Evolutionary conservation across 306 rosid species (phyloP).

Genomic region (Trifolium dubium): DNA sequence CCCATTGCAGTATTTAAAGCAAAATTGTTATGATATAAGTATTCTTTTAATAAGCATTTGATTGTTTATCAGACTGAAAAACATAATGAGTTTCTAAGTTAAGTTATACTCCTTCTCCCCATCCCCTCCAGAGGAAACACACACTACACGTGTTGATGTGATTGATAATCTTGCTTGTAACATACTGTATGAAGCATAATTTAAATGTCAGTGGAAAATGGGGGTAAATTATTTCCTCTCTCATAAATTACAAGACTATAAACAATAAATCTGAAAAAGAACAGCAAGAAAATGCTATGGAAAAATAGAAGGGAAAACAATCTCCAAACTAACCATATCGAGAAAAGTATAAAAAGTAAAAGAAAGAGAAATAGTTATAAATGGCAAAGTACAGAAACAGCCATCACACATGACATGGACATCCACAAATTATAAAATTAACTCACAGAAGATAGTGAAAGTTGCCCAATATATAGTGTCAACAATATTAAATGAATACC

Average conservation of each 20-base stretch:
- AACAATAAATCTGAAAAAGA: not conserved
- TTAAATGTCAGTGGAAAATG: not conserved
- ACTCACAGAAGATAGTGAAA: slow-evolving; percentile 20
- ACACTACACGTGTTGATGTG: not conserved
- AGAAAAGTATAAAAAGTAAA: not conserved
- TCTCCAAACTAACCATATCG: not conserved
- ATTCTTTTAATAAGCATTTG: slow-evolving; percentile 2
- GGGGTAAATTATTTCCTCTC: slow-evolving; percentile 5
- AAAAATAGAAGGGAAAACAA: not conserved
- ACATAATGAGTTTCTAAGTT: not conserved
- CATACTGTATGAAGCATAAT: not conserved
- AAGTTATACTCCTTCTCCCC: slow-evolving; percentile 6
- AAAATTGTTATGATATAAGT: not conserved
- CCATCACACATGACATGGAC: not conserved
- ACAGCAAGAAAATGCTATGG: not conserved
- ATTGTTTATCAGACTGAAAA: not conserved
- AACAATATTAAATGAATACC: slow-evolving; percentile 59
- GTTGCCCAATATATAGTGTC: slow-evolving; percentile 19
- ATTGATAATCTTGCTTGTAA: not conserved
- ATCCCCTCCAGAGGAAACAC: not conserved
- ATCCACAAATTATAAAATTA: slow-evolving; percentile 15
- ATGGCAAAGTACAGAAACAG: not conserved
- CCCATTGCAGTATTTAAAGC: not conserved
- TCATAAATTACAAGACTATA: not conserved
- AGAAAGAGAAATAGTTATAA: not conserved